Evolutionary conservation across 768 basidiomycete species (phyloP).

Genomic region (Lactifluus subvellereus): DNA sequence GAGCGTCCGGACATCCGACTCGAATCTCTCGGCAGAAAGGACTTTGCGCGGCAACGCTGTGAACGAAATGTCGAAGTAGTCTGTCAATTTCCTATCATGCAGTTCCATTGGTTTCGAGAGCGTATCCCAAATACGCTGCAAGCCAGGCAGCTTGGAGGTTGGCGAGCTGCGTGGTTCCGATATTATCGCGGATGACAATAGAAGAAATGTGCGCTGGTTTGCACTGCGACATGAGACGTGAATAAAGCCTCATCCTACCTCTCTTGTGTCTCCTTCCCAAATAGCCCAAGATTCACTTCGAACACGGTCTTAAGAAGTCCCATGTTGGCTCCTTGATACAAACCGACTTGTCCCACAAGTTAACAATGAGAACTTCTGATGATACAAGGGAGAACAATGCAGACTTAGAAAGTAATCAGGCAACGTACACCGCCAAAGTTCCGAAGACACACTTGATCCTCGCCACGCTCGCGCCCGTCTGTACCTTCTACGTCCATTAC

Average conservation of each 20-base stretch:
- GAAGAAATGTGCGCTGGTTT: slow-evolving; percentile 83
- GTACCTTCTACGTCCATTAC: slow-evolving; percentile 28
- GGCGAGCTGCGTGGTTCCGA: slow-evolving; percentile 83
- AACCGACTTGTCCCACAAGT: slow-evolving; percentile 98
- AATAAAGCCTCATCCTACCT: slow-evolving; percentile 33
- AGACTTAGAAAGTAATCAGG: slow-evolving; percentile 43
- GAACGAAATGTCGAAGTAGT: slow-evolving; percentile 95
- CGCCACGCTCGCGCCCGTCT: no score
- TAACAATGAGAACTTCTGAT: slow-evolving; percentile 91
- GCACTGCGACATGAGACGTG: slow-evolving; percentile 33
- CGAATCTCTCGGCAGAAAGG: slow-evolving; percentile 34
- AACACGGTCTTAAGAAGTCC: slow-evolving; percentile 97
- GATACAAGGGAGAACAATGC: slow-evolving; percentile 96
- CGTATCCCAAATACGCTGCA: slow-evolving; percentile 46
- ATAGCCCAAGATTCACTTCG: slow-evolving; percentile 92
- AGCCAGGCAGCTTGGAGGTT: slow-evolving; percentile 89
- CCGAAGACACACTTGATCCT: no score
- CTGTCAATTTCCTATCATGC: slow-evolving; percentile 62
- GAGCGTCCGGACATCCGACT: slow-evolving; percentile 30
- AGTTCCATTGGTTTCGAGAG: slow-evolving; percentile 72
- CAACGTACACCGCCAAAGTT: slow-evolving; percentile 30
- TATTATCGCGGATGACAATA: slow-evolving; percentile 97
- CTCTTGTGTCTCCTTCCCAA: slow-evolving; percentile 69
- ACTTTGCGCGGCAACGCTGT: slow-evolving; percentile 94
- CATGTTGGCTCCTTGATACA: slow-evolving; percentile 99